Base-by-base conservation (phyloP, 75 land plant species). In the Adiantum capillusveneris region DNA sequence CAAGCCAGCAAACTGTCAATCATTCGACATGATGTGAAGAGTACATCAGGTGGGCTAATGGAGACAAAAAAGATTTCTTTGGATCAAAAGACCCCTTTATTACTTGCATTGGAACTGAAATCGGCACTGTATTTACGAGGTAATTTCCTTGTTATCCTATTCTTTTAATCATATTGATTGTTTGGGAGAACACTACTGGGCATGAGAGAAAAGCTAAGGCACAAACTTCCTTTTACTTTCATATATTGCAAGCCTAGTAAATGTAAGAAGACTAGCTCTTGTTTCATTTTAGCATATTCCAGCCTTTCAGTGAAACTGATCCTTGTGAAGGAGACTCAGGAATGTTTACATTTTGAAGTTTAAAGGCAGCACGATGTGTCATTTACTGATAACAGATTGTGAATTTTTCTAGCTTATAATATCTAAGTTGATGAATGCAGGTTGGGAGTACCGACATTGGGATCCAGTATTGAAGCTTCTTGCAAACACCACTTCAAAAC, bases 361-460 rank as follows among this genome's bases (percentile, higher is more conserved):
- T n/a, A n/a, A n/a, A n/a, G n/a, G n/a, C n/a, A n/a, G n/a, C n/a
- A n/a, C n/a, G n/a, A n/a, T n/a, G n/a, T n/a, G n/a, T n/a, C n/a
- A n/a, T n/a, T n/a, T n/a, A n/a, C n/a, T n/a, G n/a, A n/a, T n/a
- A n/a, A n/a, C n/a, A n/a, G n/a, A n/a, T n/a, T n/a, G n/a, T 53
- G 28, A 24, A 53, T 6, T 19, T 25, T 17, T 20, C 49, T 46
- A 14, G 9, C 9, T 34, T 34, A n/a, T n/a, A 3, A 34, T 34
- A 34, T 34, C 9, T 34, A 5, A 19, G 25, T 25, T 61, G 6
- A n/a, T 61, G 16, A 39, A 29, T 51, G 31, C 36, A 73, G 76
- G 76, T 7, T 73, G 76, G 76, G 76, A 73, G 46, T 73, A 73
- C 44, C 76, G 76, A 2, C 76, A 73, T 56, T 73, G 76, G 76